Percentiles rank a stretch among this genome's conserved stretches.
Evolutionary conservation across 306 rosid genomes (phyloP).

Genomic region (Cucurbita moschata): DNA sequence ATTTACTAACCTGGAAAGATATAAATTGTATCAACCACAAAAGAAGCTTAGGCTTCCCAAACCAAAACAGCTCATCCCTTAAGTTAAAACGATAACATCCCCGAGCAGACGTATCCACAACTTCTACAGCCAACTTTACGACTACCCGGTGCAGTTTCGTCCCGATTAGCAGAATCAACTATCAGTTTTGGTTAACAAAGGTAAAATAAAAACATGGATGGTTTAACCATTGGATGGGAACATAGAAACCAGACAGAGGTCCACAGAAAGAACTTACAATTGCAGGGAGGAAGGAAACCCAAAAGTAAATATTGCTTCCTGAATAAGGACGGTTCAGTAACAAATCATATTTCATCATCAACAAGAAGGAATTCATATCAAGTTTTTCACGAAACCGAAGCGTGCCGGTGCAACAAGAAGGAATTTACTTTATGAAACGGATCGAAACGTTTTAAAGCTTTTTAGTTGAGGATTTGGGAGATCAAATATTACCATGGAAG

Average conservation of each 20-base stretch:
- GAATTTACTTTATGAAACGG: neutral
- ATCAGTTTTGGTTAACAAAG: constrained; percentile 3
- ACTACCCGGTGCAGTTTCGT: constrained; percentile 80
- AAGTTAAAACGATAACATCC: constrained; percentile 36
- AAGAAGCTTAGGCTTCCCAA: constrained; percentile 70
- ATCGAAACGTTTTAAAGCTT: neutral
- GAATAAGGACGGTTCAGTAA: constrained; percentile 20
- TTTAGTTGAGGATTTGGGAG: neutral
- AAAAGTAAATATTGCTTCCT: constrained; percentile 82
- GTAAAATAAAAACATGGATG: neutral
- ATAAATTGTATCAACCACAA: constrained; percentile 56
- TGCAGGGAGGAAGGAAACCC: constrained; percentile 87
- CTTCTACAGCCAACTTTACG: constrained; percentile 76
- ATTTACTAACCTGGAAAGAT: constrained; percentile 54
- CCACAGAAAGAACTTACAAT: constrained; percentile 42
- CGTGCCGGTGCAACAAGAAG: neutral
- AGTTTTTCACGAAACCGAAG: neutral
- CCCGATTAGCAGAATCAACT: constrained; percentile 76
- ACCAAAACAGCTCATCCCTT: constrained; percentile 88
- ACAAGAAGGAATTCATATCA: neutral
- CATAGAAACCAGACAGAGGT: constrained; percentile 6
- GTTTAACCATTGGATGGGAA: neutral
- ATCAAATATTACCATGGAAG: constrained; percentile 58
- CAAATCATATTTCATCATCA: constrained; percentile 1
- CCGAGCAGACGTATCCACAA: constrained; percentile 31